phyloP scores from a whole-genome alignment of 2,329 filamentous ascomycete species.

The Epichloe aotearoae region DNA sequence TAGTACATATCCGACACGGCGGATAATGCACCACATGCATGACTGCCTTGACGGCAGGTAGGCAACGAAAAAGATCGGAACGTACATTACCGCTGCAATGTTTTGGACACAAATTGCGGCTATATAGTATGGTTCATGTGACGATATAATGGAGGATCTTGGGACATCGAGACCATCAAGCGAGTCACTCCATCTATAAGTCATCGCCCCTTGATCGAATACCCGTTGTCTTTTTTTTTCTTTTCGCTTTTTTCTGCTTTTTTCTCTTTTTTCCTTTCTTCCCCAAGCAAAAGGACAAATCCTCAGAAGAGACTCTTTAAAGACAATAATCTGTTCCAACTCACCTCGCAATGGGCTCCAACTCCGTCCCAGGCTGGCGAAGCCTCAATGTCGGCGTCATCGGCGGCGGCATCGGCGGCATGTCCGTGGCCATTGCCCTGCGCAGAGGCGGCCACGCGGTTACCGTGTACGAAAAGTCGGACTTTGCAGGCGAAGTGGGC shows the following conservation, averaged over 20 bases:
- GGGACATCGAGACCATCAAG: neutral
- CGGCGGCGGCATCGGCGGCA: slow-evolving; percentile 35
- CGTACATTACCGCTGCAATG: neutral
- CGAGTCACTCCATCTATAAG: no score
- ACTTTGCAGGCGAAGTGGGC: slow-evolving; percentile 56
- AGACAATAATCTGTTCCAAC: neutral
- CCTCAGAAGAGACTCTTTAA: no score
- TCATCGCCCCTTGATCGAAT: no score
- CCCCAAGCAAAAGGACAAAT: no score
- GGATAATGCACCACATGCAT: no score
- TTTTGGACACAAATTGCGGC: neutral
- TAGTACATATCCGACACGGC: no score
- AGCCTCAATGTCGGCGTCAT: slow-evolving; percentile 30
- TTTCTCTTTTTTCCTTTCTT: no score
- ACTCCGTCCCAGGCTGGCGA: slow-evolving; percentile 24
- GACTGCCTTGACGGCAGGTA: no score
- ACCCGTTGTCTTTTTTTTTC: no score
- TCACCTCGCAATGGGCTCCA: slow-evolving; percentile 13
- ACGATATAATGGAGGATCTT: neutral
- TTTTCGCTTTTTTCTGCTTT: no score
- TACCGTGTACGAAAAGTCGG: slow-evolving; percentile 52
- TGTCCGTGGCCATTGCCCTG: slow-evolving; percentile 32
- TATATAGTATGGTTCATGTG: neutral
- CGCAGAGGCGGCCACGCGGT: slow-evolving; percentile 33
- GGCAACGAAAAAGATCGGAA: neutral